Conservation (phyloP, 805 yeast species). For the Myxozyma geophila region DNA sequence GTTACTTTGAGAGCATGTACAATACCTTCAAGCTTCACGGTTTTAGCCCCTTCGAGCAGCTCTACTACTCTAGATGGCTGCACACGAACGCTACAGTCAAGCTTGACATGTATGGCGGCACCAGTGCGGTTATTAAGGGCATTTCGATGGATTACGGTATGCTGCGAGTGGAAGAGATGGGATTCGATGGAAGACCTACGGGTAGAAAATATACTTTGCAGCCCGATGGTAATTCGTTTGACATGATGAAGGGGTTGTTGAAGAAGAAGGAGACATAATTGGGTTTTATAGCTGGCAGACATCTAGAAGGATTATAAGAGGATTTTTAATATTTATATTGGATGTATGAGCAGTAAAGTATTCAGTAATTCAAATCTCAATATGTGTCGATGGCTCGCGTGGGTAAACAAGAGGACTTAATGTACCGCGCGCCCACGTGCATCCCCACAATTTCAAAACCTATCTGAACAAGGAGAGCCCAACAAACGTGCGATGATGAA, state of each 20-base stretch:
- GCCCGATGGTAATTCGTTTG: constrained; percentile 98
- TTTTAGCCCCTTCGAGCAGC: constrained; percentile 64
- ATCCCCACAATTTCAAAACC: no score
- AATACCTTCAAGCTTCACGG: constrained; percentile 64
- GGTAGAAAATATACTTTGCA: constrained; percentile 72
- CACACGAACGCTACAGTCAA: constrained; percentile 77
- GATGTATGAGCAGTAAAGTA: no score
- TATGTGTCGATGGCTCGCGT: no score
- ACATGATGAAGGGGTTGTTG: constrained; percentile 87
- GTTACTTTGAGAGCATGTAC: constrained; percentile 66
- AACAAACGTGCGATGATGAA: no score
- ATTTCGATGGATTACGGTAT: constrained; percentile 85
- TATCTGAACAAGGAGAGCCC: no score
- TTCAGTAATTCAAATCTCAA: no score
- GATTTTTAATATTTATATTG: no score
- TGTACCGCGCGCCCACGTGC: no score
- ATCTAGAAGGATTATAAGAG: no score
- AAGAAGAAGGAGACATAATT: constrained; percentile 52
- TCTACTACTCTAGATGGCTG: constrained; percentile 85
- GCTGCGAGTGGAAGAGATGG: constrained; percentile 72
- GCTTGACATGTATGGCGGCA: constrained; percentile 57
- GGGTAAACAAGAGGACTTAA: no score
- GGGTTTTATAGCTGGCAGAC: no score
- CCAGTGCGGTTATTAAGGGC: constrained; percentile 71
- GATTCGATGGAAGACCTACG: constrained; percentile 51